phyloP scores from a whole-genome alignment of 768 basidiomycete species.

The Amanita pallidorosea region DNA sequence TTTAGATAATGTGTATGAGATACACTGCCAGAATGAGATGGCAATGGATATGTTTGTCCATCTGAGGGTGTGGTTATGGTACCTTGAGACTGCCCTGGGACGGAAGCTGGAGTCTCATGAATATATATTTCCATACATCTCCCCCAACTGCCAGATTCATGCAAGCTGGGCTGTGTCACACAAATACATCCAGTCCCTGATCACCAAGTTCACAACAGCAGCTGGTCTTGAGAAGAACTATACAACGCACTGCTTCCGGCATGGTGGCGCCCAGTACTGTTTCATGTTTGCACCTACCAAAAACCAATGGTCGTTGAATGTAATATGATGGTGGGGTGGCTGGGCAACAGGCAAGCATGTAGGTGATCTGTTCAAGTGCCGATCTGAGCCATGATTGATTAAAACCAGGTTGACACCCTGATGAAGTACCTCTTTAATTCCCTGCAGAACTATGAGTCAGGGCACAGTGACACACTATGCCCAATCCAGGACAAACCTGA shows the following conservation, averaged over 20 bases:
- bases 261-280: slow-evolving; percentile 4
- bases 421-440: slow-evolving; percentile 25
- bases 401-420: slow-evolving; percentile 20
- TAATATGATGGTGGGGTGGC: slow-evolving; percentile 31
- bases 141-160: slow-evolving; percentile 18
- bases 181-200: slow-evolving; percentile 15
- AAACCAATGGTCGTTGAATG: slow-evolving; percentile 23
- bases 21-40: too few relatives aligned
- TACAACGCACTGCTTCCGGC: slow-evolving; percentile 24
- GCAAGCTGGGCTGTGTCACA: slow-evolving; percentile 15
- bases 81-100: too few relatives aligned
- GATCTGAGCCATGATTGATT: not conserved
- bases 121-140: slow-evolving; percentile 18
- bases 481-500: slow-evolving; percentile 13
- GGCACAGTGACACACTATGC: slow-evolving; percentile 18
- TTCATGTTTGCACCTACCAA: slow-evolving; percentile 27
- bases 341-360: slow-evolving; percentile 30
- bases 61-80: too few relatives aligned
- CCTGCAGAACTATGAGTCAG: slow-evolving; percentile 18
- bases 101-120: too few relatives aligned
- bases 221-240: slow-evolving; percentile 17
- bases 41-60: too few relatives aligned
- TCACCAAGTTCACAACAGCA: slow-evolving; percentile 16
- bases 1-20: too few relatives aligned
- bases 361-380: slow-evolving; percentile 5